Evolutionary conservation across 1,284 basidiomycete species (phyloP).

Genomic region (Fomitiporia mediterranea): DNA sequence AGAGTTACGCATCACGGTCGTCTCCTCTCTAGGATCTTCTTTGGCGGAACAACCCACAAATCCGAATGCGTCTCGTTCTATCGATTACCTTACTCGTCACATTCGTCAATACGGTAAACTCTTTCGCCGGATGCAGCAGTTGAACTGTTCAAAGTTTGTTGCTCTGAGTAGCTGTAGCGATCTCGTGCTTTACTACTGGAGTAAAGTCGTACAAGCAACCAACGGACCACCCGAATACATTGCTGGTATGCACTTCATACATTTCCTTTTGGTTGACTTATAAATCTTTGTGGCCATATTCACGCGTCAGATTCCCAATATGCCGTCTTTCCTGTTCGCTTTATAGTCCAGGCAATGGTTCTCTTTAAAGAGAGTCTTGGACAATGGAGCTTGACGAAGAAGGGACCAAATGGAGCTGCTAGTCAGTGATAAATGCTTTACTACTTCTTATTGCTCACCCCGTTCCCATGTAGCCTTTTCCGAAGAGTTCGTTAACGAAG

Average conservation of each 20-base stretch:
- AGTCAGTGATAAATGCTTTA: slow-evolving; percentile 36
- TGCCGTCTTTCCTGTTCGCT: slow-evolving; percentile 69
- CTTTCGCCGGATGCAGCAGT: slow-evolving; percentile 67
- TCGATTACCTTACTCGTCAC: slow-evolving; percentile 60
- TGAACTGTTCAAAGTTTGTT: slow-evolving; percentile 55
- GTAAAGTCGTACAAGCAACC: slow-evolving; percentile 65
- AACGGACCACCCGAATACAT: slow-evolving; percentile 47
- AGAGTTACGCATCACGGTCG: slow-evolving; percentile 41
- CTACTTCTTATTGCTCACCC: slow-evolving; percentile 9
- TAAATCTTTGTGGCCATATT: background rate
- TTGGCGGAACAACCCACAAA: slow-evolving; percentile 18
- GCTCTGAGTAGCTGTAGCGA: slow-evolving; percentile 58
- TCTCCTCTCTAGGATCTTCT: slow-evolving; percentile 29
- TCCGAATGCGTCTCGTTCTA: slow-evolving; percentile 34
- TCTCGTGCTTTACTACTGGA: slow-evolving; percentile 74
- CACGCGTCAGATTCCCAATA: slow-evolving; percentile 35
- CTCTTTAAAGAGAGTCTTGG: slow-evolving; percentile 81
- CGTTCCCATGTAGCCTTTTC: slow-evolving; percentile 54
- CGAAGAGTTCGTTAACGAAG: slow-evolving; percentile 70
- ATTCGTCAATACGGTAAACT: slow-evolving; percentile 70
- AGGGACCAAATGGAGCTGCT: slow-evolving; percentile 53
- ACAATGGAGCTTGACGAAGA: slow-evolving; percentile 65
- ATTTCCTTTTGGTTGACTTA: background rate
- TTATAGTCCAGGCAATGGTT: slow-evolving; percentile 82
- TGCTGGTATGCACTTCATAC: slow-evolving; percentile 45